Conservation (phyloP, 371 early-diverging fungal genomes). For the Mortierella sp. region DNA sequence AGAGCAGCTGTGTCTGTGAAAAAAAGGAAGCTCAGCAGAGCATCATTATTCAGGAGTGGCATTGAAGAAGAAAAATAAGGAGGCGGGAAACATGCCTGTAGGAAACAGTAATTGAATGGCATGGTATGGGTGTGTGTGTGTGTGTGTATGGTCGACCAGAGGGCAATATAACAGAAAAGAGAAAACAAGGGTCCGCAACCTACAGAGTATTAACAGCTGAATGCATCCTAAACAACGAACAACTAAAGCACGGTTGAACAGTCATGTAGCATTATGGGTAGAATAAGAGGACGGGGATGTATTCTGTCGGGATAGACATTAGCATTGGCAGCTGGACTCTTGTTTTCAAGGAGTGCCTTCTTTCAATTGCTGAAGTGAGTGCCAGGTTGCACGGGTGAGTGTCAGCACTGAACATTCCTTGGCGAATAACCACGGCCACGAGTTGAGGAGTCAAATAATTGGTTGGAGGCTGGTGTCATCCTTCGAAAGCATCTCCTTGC, state of each 20-base stretch:
- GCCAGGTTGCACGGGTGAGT: background rate
- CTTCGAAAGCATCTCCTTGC: background rate
- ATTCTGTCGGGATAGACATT: background rate
- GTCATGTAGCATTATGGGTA: background rate
- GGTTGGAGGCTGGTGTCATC: background rate
- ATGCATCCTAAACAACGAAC: background rate
- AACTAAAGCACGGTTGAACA: background rate
- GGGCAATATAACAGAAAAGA: background rate
- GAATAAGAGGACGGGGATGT: background rate
- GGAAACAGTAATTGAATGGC: background rate
- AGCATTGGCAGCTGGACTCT: background rate
- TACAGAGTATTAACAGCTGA: slow-evolving; percentile 1
- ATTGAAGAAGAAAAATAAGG: background rate
- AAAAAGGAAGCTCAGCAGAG: background rate
- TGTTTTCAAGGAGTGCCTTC: background rate
- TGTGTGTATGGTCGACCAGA: background rate
- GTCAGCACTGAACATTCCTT: background rate
- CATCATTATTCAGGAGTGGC: background rate
- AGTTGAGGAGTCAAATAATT: background rate
- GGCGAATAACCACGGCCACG: background rate
- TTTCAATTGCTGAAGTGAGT: background rate
- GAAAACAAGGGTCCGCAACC: slow-evolving; percentile 7
- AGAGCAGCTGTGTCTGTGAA: background rate
- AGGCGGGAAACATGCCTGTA: background rate
- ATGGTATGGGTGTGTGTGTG: background rate